Evolutionary conservation across 2,329 filamentous ascomycete genomes (phyloP).

Genomic region (Sphaceloma murrayae): DNA sequence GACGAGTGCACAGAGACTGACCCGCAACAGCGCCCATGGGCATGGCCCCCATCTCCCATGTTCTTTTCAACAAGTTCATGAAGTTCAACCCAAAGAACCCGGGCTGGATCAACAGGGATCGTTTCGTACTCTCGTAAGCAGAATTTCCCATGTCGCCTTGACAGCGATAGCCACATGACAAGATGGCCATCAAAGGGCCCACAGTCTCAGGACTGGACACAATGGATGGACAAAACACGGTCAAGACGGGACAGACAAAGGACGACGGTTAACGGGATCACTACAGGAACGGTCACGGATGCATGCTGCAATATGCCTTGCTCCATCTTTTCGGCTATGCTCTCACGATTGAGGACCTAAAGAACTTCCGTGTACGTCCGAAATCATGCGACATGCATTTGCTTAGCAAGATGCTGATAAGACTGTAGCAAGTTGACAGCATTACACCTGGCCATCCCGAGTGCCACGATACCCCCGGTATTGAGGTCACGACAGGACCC

Average conservation of each 20-base stretch:
- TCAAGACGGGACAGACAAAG: no score
- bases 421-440: conserved; percentile 54
- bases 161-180: no score
- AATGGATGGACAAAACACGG: no score
- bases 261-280: no score
- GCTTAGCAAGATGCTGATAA: conserved; percentile 41
- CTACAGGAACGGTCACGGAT: conserved; percentile 87
- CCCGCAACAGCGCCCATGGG: conserved; percentile 62
- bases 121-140: conserved; percentile 97
- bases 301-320: conserved; percentile 98
- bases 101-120: conserved; percentile 91
- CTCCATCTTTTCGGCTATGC: conserved; percentile 93
- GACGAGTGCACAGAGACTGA: not conserved
- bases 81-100: conserved; percentile 99
- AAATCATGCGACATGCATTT: conserved; percentile 19
- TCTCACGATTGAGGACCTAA: conserved; percentile 80
- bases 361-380: conserved; percentile 80
- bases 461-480: conserved; percentile 87
- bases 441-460: conserved; percentile 96
- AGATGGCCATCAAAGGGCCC: no score
- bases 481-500: conserved; percentile 97
- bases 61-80: conserved; percentile 98
- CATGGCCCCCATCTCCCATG: conserved; percentile 90
- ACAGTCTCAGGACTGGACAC: no score
- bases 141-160: no score